Base-by-base conservation (phyloP, 2,329 filamentous ascomycete genomes). In the Talaromyces albobiverticillius region DNA sequence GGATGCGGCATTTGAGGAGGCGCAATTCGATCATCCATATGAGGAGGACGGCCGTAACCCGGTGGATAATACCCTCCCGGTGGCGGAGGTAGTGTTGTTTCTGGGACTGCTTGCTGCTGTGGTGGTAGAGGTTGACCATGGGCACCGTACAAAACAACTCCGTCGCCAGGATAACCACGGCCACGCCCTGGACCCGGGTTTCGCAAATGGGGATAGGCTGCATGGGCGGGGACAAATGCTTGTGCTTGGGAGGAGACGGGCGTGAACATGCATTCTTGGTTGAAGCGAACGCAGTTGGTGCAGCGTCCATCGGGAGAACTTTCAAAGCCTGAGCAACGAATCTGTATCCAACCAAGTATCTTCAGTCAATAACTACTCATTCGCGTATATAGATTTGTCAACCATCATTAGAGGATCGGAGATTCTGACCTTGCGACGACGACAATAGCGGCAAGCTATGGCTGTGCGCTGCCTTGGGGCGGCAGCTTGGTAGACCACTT, bases 221-320 rank as follows among this genome's bases (percentile, higher is more conserved):
- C 84, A 66, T 88, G 84, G 9, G 85, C 86, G 7, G 86, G 86
- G 31, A 89, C 86, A 64, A 89, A 89, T 10, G 87, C 86, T 68
- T 88, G 86, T 8, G 85, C 83, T 71, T 89, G 86, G 10, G 85
- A 86, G 3, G 85, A 88, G 22, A 90, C 86, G 2, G 87, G 86
- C 1, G 86, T 89, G 71, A 90, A 90, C 71, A 90, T 83, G 72
- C 87, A 90, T 67, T 88, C 85, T 70, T 89, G 86, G 60, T 86
- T 86, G 73, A 89, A 90, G 46, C 86, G 79, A 59, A 85, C 78
- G 67, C 86, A 90, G 68, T 89, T 89, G 64, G 79, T 82, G 76
- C 86, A 90, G 57, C 85, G 82, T 56, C 87, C 87, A 69, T 89
- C 84, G 36, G 85, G 82, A 36, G 85, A 87, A 54, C 81, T 82